Evolutionary conservation across 345 rosid genomes (phyloP).

Genomic region (Mallotus nudiflorus): DNA sequence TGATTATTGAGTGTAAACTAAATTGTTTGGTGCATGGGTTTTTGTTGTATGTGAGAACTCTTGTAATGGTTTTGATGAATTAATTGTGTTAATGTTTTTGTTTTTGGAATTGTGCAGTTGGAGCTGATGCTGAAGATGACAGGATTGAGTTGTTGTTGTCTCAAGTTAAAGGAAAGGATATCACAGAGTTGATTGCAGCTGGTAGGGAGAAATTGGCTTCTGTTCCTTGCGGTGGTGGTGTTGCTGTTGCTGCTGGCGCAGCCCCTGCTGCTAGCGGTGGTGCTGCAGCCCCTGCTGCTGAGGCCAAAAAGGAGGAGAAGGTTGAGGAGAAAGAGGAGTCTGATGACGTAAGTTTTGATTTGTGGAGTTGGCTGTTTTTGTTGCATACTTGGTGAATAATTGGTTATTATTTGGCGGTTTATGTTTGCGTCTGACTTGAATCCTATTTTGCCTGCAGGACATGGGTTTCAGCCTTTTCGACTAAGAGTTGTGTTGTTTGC

Average conservation of each 20-base stretch:
- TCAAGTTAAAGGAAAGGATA: slow-evolving; percentile 60
- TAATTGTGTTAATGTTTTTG: too few relatives aligned
- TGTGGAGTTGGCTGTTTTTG: background rate
- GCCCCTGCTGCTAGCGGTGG: slow-evolving; percentile 41
- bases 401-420: background rate
- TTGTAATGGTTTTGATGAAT: too few relatives aligned
- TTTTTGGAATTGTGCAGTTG: too few relatives aligned
- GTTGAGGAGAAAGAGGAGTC: slow-evolving; percentile 80
- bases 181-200: slow-evolving; percentile 62
- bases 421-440: background rate
- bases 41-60: too few relatives aligned
- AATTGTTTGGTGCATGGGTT: too few relatives aligned
- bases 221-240: slow-evolving; percentile 69
- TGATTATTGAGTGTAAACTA: too few relatives aligned
- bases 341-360: slow-evolving; percentile 52
- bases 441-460: slow-evolving; percentile 42
- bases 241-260: slow-evolving; percentile 44
- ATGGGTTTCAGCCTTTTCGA: slow-evolving; percentile 90
- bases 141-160: slow-evolving; percentile 56
- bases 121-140: slow-evolving; percentile 65
- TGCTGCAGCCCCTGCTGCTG: slow-evolving; percentile 54
- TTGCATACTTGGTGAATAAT: background rate
- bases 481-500: slow-evolving; percentile 28
- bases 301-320: slow-evolving; percentile 68
- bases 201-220: slow-evolving; percentile 81